Evolutionary conservation across 352 stramenopile genomes (phyloP), one percentile per base, ranked within the genome.

Genomic region (Pythium utonaiense): DNA sequence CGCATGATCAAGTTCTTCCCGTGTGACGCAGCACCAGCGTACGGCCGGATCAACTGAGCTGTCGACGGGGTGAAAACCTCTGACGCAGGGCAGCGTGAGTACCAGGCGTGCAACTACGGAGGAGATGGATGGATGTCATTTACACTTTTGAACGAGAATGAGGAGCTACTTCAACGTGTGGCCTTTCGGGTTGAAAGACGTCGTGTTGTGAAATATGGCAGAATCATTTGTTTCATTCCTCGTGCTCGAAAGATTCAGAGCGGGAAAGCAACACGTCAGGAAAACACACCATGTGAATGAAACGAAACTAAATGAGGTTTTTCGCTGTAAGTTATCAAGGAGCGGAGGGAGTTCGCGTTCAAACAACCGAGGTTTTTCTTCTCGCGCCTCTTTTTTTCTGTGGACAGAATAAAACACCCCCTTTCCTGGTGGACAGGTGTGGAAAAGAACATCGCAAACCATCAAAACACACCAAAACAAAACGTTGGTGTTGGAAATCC

Each of bases 1-100:
- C 53, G 22, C 21, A 73, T 75, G 52, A 58, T 54, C 24, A 67
- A 64, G 27, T 64, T 65, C 42, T 71, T 70, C 42, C 62, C 57
- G 16, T 74, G 67, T 30, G 28, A 55, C 1, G 38, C 36, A 14
- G 16, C 24, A 22, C 3, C 19, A 1, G 14, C 42, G 16, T 49
- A 38, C 30, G 42, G 24, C 19, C 21, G 27, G n/a, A 22, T 34
- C 27, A 6, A 60, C 3, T 34, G 31, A 17, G 3, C 21, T n/a
- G n/a, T n/a, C n/a, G n/a, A n/a, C n/a, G n/a, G n/a, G n/a, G n/a
- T n/a, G n/a, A n/a, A n/a, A n/a, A n/a, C n/a, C n/a, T n/a, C n/a
- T n/a, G n/a, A n/a, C n/a, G n/a, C n/a, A n/a, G n/a, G n/a, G n/a
- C n/a, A n/a, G n/a, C n/a, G n/a, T n/a, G n/a, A n/a, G n/a, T n/a